Percentiles rank a stretch among this genome's conserved stretches.
These are phyloP conservation scores for Calvatia gigantea DNA, from an alignment of 768 basidiomycete species.

Conservation along the genomic window DNA sequence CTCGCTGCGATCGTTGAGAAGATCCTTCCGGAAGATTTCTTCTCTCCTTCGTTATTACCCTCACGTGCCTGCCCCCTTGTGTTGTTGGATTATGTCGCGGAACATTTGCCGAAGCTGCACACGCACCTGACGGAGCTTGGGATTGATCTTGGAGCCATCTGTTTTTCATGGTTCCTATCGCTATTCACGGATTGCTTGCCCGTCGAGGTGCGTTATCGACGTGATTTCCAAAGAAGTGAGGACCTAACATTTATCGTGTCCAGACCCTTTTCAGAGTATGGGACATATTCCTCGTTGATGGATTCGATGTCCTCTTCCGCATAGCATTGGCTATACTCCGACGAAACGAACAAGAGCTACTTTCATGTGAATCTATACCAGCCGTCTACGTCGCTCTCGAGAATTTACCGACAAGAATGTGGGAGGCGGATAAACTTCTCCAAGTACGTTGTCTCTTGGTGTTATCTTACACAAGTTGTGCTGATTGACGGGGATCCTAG, in stretches of 20 bases:
- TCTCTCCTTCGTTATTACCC: slow-evolving; percentile 86
- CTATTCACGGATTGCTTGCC: slow-evolving; percentile 95
- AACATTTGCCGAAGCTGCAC: slow-evolving; percentile 70
- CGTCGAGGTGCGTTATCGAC: slow-evolving; percentile 64
- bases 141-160: slow-evolving; percentile 90
- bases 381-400: slow-evolving; percentile 89
- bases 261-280: slow-evolving; percentile 94
- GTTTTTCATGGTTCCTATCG: slow-evolving; percentile 98
- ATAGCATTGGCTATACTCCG: slow-evolving; percentile 84
- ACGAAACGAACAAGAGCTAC: slow-evolving; percentile 77
- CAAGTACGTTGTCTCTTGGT: slow-evolving; percentile 52
- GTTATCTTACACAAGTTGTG: neutral
- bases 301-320: slow-evolving; percentile 89
- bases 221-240: neutral
- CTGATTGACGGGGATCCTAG: slow-evolving; percentile 28
- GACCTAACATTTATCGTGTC: slow-evolving; percentile 3
- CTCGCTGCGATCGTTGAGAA: slow-evolving; percentile 85
- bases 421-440: slow-evolving; percentile 87
- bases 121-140: slow-evolving; percentile 74
- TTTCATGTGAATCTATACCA: slow-evolving; percentile 80
- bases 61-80: slow-evolving; percentile 94
- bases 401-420: slow-evolving; percentile 88
- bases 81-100: slow-evolving; percentile 82
- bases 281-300: slow-evolving; percentile 94
- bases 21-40: slow-evolving; percentile 89